phyloP scores from a whole-genome alignment of 208 protist genomes.

The Porcisia hertigi region DNA sequence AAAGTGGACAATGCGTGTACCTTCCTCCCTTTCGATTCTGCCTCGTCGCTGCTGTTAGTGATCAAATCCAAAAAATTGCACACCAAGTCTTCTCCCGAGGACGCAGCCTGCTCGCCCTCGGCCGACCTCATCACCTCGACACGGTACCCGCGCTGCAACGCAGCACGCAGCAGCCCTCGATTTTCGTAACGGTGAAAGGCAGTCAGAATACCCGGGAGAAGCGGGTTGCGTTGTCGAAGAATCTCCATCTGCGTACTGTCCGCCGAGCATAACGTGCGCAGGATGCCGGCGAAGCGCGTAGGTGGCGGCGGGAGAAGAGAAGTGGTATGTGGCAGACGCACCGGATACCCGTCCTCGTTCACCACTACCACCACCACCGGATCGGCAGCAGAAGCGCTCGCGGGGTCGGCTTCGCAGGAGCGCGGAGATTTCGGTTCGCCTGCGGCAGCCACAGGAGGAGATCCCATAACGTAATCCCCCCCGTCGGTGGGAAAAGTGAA shows the following conservation, averaged over 20 bases:
- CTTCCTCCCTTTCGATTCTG: neutral
- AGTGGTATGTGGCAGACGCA: constrained; percentile 1
- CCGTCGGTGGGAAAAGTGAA: constrained; percentile 38
- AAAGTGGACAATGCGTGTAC: constrained; percentile 19
- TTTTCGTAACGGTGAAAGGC: constrained; percentile 67
- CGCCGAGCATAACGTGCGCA: constrained; percentile 12
- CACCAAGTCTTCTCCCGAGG: constrained; percentile 13
- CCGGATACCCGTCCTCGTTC: constrained; percentile 27
- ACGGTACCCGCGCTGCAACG: constrained; percentile 53
- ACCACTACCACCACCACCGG: constrained; percentile 6
- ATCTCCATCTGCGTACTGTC: constrained; percentile 23
- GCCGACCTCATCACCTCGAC: constrained; percentile 32
- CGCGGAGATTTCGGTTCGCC: neutral
- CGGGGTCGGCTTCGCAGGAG: neutral
- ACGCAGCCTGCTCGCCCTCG: constrained; percentile 4
- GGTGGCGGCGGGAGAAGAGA: constrained; percentile 23
- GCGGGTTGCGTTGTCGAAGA: constrained; percentile 40
- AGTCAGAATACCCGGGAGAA: constrained; percentile 47
- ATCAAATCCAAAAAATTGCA: constrained; percentile 6
- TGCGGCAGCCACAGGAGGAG: neutral
- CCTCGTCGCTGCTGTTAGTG: neutral
- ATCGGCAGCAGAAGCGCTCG: neutral
- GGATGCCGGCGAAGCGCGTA: constrained; percentile 20
- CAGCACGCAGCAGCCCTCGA: constrained; percentile 57
- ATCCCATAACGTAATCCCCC: constrained; percentile 10